Evolutionary conservation across 257 asterid species (phyloP).

Genomic region (Thymus quinquecostatus): DNA sequence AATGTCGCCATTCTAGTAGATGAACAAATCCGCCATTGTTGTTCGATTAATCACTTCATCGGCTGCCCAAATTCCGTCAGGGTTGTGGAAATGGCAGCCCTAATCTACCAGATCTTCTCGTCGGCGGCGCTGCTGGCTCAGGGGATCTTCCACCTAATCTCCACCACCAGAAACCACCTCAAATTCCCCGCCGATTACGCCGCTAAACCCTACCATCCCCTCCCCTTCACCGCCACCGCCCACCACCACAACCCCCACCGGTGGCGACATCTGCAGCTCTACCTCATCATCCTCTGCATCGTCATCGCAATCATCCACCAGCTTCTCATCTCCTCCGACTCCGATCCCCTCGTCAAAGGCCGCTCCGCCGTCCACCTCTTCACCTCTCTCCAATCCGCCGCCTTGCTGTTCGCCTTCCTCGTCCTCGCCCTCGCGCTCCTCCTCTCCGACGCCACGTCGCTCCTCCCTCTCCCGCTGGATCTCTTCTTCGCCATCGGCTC

Average conservation of each 20-base stretch:
- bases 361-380: slow-evolving; percentile 77
- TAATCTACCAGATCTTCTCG: slow-evolving; percentile 70
- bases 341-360: slow-evolving; percentile 86
- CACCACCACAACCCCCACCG: slow-evolving; percentile 42
- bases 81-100: slow-evolving; percentile 58
- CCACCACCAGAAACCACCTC: slow-evolving; percentile 72
- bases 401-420: slow-evolving; percentile 66
- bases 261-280: slow-evolving; percentile 65
- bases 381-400: slow-evolving; percentile 78
- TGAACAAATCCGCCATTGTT: slow-evolving; percentile 21
- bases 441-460: slow-evolving; percentile 64
- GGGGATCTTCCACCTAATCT: slow-evolving; percentile 79
- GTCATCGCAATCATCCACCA: slow-evolving; percentile 60
- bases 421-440: slow-evolving; percentile 58
- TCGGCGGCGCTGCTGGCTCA: slow-evolving; percentile 65
- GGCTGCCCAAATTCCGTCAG: background rate
- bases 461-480: slow-evolving; percentile 72
- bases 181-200: slow-evolving; percentile 74
- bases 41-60: background rate
- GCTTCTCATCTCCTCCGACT: slow-evolving; percentile 56
- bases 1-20: slow-evolving; percentile 5
- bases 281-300: slow-evolving; percentile 59
- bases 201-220: slow-evolving; percentile 77
- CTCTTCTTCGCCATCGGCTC: slow-evolving; percentile 70
- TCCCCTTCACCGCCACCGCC: slow-evolving; percentile 42